Conservation (phyloP, 1,139 yeast species). For the Magnusiomyces paraingens region DNA sequence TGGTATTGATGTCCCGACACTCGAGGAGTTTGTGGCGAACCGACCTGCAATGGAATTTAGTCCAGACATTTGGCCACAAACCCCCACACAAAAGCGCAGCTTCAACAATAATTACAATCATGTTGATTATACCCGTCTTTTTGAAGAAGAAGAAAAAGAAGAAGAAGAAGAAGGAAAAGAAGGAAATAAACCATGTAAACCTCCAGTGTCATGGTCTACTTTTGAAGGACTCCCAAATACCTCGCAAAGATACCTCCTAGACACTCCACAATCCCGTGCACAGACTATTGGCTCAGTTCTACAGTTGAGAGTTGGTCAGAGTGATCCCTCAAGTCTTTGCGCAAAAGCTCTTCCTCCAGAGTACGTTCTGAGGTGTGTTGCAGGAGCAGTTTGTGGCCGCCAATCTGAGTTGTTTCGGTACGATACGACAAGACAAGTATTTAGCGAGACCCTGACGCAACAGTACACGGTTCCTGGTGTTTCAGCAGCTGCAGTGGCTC, state of each 20-base stretch:
- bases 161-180: too few relatives aligned
- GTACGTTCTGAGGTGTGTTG: slow-evolving; percentile 12
- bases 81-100: too few relatives aligned
- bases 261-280: not conserved
- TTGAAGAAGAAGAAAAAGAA: too few relatives aligned
- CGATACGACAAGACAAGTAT: slow-evolving; percentile 7
- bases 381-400: slow-evolving; percentile 12
- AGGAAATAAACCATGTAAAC: too few relatives aligned
- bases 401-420: slow-evolving; percentile 11
- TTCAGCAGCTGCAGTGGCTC: slow-evolving; percentile 16
- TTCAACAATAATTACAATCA: too few relatives aligned
- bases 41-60: too few relatives aligned
- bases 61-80: too few relatives aligned
- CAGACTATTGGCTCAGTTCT: not conserved
- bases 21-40: not conserved
- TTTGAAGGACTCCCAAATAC: too few relatives aligned
- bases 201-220: too few relatives aligned
- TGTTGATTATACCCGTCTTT: too few relatives aligned
- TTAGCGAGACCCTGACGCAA: not conserved
- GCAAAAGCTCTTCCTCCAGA: not conserved
- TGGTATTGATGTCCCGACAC: not conserved
- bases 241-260: not conserved
- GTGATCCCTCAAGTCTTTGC: not conserved
- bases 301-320: not conserved
- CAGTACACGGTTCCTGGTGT: slow-evolving; percentile 17